Conservation (phyloP, 164 flowering plant genomes). For the Echeveria elegans region DNA sequence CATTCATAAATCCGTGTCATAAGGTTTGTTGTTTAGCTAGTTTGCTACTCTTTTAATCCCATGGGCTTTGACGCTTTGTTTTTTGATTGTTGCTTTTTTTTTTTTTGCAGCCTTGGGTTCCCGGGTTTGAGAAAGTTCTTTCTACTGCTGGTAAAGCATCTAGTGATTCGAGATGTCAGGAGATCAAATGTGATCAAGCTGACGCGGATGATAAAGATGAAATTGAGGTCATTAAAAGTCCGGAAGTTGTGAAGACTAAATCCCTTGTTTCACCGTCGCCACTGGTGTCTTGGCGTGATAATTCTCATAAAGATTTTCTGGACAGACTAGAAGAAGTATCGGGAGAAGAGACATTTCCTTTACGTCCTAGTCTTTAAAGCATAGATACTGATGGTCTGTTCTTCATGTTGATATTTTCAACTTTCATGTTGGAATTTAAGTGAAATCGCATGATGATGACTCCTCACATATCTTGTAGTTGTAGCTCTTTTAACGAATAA, state of each 20-base stretch:
- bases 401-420: neutral
- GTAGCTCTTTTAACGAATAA: neutral
- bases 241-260: too few relatives aligned
- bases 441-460: neutral
- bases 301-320: slow-evolving; percentile 56
- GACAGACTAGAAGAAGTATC: slow-evolving; percentile 77
- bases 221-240: too few relatives aligned
- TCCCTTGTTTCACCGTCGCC: slow-evolving; percentile 77
- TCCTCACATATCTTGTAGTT: neutral
- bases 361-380: neutral
- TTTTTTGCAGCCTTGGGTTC: slow-evolving; percentile 60
- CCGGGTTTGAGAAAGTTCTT: slow-evolving; percentile 46
- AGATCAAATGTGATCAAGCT: slow-evolving; percentile 16
- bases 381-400: neutral
- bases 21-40: neutral
- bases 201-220: slow-evolving; percentile 11
- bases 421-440: neutral
- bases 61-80: neutral
- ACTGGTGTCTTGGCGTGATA: slow-evolving; percentile 88
- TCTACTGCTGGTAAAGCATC: slow-evolving; percentile 9
- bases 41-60: slow-evolving; percentile 8
- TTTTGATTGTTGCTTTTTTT: neutral
- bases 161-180: slow-evolving; percentile 17
- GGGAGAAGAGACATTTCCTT: neutral
- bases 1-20: too few relatives aligned